Evolutionary conservation across 805 yeast genomes (phyloP).

Genomic region (Candida adriatica): DNA sequence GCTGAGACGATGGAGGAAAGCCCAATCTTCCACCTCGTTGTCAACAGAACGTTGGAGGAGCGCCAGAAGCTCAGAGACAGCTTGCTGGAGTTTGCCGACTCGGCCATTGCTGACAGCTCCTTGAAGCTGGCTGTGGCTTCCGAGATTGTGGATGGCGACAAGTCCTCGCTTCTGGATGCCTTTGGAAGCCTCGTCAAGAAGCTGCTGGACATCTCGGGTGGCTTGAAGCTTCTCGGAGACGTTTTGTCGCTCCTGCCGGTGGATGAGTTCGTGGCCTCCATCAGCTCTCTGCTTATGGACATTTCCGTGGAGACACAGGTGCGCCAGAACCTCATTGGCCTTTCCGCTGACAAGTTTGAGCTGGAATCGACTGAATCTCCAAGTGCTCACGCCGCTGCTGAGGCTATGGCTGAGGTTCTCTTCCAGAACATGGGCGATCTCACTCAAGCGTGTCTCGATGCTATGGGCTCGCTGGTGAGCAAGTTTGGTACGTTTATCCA

Average conservation of each 20-base stretch:
- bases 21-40: conserved; percentile 57
- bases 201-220: conserved; percentile 19
- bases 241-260: conserved; percentile 70
- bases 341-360: conserved; percentile 64
- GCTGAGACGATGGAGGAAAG: conserved; percentile 37
- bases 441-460: conserved; percentile 62
- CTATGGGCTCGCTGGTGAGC: conserved; percentile 53
- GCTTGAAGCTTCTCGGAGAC: conserved; percentile 42
- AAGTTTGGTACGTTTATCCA: conserved; percentile 53
- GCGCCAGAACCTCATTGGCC: conserved; percentile 53
- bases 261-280: conserved; percentile 59
- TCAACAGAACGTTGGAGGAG: conserved; percentile 43
- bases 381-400: conserved; percentile 44
- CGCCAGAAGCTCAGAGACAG: conserved; percentile 41
- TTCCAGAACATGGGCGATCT: conserved; percentile 28
- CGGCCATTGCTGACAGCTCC: conserved; percentile 31
- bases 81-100: conserved; percentile 51
- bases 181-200: conserved; percentile 19
- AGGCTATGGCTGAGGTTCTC: conserved; percentile 43
- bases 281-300: conserved; percentile 33
- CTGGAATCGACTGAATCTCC: conserved; percentile 50
- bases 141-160: conserved; percentile 1
- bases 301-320: conserved; percentile 36
- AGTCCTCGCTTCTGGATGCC: conserved; percentile 1
- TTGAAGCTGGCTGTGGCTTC: conserved; percentile 50